These are phyloP conservation scores for Shiraia bambusicola DNA, from an alignment of 2,329 filamentous ascomycete species.

Conservation along the genomic window DNA sequence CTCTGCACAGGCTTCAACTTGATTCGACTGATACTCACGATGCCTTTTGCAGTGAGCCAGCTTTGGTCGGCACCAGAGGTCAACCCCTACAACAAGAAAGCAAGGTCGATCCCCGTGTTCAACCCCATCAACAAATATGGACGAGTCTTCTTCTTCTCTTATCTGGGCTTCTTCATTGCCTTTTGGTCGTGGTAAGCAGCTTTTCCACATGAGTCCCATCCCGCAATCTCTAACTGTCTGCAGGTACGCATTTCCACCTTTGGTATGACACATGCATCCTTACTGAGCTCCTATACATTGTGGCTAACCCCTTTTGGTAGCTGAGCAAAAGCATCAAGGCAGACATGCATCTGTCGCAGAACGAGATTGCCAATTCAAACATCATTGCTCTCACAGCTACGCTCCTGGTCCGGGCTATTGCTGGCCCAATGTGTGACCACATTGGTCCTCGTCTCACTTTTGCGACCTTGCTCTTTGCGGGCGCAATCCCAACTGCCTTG, in stretches of 20 bases:
- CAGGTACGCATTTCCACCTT: constrained; percentile 85
- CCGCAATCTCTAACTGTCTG: constrained; percentile 22
- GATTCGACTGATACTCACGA: constrained; percentile 15
- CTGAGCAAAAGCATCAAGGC: constrained; percentile 66
- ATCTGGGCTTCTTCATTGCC: constrained; percentile 81
- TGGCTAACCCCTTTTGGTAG: constrained; percentile 50
- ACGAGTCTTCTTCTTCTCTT: constrained; percentile 86
- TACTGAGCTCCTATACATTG: constrained; percentile 4
- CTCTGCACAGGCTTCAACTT: constrained; percentile 6
- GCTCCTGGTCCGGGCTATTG: constrained; percentile 72
- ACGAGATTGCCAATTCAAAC: constrained; percentile 83
- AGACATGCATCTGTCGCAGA: constrained; percentile 70
- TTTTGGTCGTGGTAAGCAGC: constrained; percentile 73
- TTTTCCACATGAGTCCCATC: constrained; percentile 5
- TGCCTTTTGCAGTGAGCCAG: constrained; percentile 39
- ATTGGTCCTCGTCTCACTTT: constrained; percentile 82
- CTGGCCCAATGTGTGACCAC: constrained; percentile 81
- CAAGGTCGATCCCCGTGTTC: constrained; percentile 73
- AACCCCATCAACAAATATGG: constrained; percentile 80
- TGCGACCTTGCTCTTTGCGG: constrained; percentile 72
- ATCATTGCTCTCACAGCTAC: constrained; percentile 68
- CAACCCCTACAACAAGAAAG: constrained; percentile 84
- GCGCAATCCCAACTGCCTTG: constrained; percentile 78
- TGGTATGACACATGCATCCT: constrained; percentile 53
- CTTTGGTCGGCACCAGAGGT: constrained; percentile 63